Evolutionary conservation across 768 basidiomycete species (phyloP).

Genomic region (Mycena sanguinolenta): DNA sequence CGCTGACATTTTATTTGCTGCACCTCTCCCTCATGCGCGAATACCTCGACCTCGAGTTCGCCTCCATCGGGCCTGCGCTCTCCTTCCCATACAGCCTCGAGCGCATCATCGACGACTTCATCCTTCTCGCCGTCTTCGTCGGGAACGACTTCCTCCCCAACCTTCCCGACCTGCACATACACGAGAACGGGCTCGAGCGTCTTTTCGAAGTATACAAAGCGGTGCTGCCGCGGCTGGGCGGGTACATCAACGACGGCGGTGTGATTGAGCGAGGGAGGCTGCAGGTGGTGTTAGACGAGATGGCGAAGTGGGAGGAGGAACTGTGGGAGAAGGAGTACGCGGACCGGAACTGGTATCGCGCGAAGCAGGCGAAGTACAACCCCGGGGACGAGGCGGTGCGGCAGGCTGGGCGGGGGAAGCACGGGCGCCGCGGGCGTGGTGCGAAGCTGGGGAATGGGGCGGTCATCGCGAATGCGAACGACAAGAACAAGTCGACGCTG

Average conservation of each 20-base stretch:
- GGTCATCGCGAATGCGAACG: conserved; percentile 41
- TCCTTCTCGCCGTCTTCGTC: conserved; percentile 95
- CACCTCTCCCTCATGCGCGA: conserved; percentile 96
- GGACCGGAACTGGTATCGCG: conserved; percentile 94
- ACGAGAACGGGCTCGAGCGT: conserved; percentile 94
- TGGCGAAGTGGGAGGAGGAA: conserved; percentile 89
- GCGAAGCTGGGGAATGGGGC: too few species aligned
- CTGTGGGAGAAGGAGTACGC: conserved; percentile 93
- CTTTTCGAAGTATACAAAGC: conserved; percentile 97
- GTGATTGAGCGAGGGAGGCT: conserved; percentile 83
- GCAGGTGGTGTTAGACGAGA: conserved; percentile 90
- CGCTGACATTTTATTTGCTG: conserved; percentile 93
- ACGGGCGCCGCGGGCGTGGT: too few species aligned
- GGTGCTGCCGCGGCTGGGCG: conserved; percentile 86
- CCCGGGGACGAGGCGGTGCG: conserved; percentile 73
- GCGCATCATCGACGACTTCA: conserved; percentile 97
- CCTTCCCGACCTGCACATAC: conserved; percentile 96
- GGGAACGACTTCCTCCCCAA: conserved; percentile 99
- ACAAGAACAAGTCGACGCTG: neutral
- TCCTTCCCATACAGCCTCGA: conserved; percentile 92
- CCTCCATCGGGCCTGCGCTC: conserved; percentile 71
- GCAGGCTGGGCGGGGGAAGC: neutral
- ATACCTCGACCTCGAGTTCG: conserved; percentile 97
- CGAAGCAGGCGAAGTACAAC: conserved; percentile 86
- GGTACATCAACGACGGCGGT: conserved; percentile 94